Base-by-base conservation (phyloP, 805 yeast species). In the Metschnikowia dekortorum region DNA sequence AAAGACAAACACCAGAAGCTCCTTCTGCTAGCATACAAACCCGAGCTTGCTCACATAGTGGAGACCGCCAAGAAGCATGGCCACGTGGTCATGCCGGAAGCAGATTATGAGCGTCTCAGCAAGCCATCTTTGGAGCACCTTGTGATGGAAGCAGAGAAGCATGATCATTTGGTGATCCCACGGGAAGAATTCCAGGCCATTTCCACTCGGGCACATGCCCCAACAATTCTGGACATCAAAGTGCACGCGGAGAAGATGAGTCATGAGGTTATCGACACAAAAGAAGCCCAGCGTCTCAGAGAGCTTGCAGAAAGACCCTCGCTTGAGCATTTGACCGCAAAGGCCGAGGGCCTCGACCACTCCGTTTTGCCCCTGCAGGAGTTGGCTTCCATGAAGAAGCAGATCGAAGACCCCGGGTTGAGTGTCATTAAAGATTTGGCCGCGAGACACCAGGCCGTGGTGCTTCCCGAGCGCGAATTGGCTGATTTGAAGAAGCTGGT, bases 51-150 rank as follows among this genome's bases (percentile, higher is more conserved):
- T 8, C 55, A 52, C n/a, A 4, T 54, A 10, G 34, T 33, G 29
- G 48, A 28, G 7, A 45, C 47, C 10, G 58, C 58, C 5, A 38
- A 29, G 9, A 39, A 36, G 2, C 47, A 42, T 4, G 39, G 16
- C 5, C 48, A 44, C 16, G 47, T 42, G 5, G 13, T 51, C 2
- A n/a, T 53, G 36, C 41, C 55, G 0, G 30, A 34, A 9, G 6
- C 35, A 6, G 58, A 55, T 13, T 34, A 44, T 30, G 36, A 44
- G 11, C 14, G n/a, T 8, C 41, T 53, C 14, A 46, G 8, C 14
- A 34, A 39, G 5, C 39, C 67, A 1, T 18, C 54, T 0, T 9
- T 58, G 36, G 63, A 59, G 6, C 63, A 63, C 28, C 35, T 67
- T 13, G 39, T 43, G 10, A 33, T 43, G 14, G 49, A 54, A 13